Evolutionary conservation across 257 asterid genomes (phyloP).

Genomic region (Handroanthus guayacan): DNA sequence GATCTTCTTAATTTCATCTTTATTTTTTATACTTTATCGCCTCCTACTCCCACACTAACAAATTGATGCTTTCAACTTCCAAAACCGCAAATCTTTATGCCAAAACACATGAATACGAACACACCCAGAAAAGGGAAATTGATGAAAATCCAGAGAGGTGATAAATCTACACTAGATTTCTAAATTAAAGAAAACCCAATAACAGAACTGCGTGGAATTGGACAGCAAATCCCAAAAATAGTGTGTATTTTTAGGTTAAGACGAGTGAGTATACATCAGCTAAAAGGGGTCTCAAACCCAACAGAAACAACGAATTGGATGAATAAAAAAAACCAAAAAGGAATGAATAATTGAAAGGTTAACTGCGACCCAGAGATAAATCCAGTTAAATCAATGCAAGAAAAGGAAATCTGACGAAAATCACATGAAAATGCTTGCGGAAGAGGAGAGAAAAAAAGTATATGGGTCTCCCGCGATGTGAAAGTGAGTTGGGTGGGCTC

Average conservation of each 20-base stretch:
- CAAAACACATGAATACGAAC: constrained; percentile 12
- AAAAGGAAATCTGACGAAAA: not conserved
- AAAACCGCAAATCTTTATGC: constrained; percentile 17
- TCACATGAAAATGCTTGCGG: not conserved
- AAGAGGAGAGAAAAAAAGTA: not conserved
- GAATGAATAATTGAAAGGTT: not conserved
- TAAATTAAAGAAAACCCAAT: constrained; percentile 30
- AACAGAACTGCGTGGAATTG: not conserved
- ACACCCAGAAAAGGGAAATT: constrained; percentile 28
- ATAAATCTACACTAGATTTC: constrained; percentile 4
- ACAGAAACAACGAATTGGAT: constrained; percentile 4
- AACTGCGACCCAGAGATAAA: not conserved
- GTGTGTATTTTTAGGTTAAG: constrained; percentile 6
- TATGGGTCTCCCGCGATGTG: not conserved
- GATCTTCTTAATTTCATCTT: constrained; percentile 64
- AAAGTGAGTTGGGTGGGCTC: constrained; percentile 12
- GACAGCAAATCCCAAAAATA: not conserved
- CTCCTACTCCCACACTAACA: not conserved
- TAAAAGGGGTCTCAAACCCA: not conserved
- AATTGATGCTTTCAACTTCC: constrained; percentile 16
- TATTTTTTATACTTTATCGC: constrained; percentile 31
- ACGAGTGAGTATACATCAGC: not conserved
- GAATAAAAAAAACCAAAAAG: not conserved
- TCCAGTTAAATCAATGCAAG: not conserved
- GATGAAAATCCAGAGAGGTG: not conserved